Evolutionary conservation across 2,329 filamentous ascomycete species (phyloP), one percentile per base, ranked within the genome.

Genomic region (Fusarium keratoplasticum): DNA sequence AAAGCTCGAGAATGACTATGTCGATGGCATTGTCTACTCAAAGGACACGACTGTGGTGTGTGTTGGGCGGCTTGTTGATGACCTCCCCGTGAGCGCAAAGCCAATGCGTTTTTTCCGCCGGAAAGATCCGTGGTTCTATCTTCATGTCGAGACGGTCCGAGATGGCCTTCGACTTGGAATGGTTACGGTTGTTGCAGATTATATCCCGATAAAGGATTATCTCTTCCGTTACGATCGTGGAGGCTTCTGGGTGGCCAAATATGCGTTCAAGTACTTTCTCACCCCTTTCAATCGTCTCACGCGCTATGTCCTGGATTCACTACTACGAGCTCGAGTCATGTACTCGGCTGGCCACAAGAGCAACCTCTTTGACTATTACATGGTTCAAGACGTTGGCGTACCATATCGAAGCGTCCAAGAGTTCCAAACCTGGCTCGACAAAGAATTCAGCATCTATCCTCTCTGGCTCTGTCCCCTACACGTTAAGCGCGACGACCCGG

Each of bases 141-240:
- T 94, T 4, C 92, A 93, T 72, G 92, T 89, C 2, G 82, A 89
- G 72, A 81, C 85, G n/a, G 78, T 81, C 40, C 75, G 80, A 69
- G 81, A 80, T 67, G 68, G 73, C 52, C 70, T 84, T 22, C 58
- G 66, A 11, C 57, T 59, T 47, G 72, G 65, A 50, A 74, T 38
- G 44, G 76, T 18, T 31, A 68, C 76, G 13, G 79, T 69, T 6
- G 76, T 70, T 3, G 80, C 85, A 7, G 89, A 93, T 67, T 88
- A 88, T 66, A 86, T 93, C 2, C 91, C 91, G 0, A 75, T 93
- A 1, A 82, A 83, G 3, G 91, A 93, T 77, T 94, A 94, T 80
- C 87, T 93, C 68, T 94, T 94, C 81, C 88, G 92, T 18, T 93
- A 92, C 82, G 91, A 94, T 79, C 87, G 91, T 38, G 92, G 91